Evolutionary conservation across 2,329 filamentous ascomycete species (phyloP).

Genomic region (Malbranchea zuffiana): DNA sequence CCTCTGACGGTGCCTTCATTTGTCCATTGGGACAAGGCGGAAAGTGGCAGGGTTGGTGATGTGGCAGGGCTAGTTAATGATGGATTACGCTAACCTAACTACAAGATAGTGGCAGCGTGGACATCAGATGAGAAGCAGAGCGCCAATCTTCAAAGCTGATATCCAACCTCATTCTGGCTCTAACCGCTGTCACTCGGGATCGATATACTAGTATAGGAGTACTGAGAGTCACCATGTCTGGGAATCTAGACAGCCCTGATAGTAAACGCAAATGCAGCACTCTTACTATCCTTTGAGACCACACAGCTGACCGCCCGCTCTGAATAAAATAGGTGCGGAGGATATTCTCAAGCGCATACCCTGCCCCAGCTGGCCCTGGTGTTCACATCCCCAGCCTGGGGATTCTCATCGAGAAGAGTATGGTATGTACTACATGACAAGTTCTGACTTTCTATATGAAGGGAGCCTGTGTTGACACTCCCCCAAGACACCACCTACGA

Average conservation of each 20-base stretch:
- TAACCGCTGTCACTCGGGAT: too few relatives aligned
- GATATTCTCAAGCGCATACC: not conserved
- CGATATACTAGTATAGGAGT: too few relatives aligned
- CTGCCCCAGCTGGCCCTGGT: not conserved
- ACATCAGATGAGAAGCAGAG: too few relatives aligned
- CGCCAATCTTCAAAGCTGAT: too few relatives aligned
- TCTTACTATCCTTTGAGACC: constrained; percentile 1
- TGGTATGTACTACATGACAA: constrained; percentile 3
- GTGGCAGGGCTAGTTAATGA: too few relatives aligned
- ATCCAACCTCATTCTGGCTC: too few relatives aligned
- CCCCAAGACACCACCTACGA: constrained; percentile 2
- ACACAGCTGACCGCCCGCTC: not conserved
- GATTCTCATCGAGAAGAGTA: constrained; percentile 1
- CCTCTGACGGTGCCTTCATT: not conserved
- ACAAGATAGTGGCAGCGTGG: too few relatives aligned
- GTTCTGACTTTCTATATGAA: not conserved
- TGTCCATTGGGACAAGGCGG: too few relatives aligned
- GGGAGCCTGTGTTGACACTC: constrained; percentile 1
- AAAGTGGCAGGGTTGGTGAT: too few relatives aligned
- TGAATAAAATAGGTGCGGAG: constrained; percentile 3
- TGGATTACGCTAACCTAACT: too few relatives aligned
- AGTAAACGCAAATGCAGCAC: constrained; percentile 3
- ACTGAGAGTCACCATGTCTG: constrained; percentile 4
- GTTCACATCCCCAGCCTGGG: constrained; percentile 1
- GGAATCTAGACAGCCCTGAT: constrained; percentile 1